Evolutionary conservation across 768 basidiomycete species (phyloP).

Genomic region (Pisolithus orientalis): DNA sequence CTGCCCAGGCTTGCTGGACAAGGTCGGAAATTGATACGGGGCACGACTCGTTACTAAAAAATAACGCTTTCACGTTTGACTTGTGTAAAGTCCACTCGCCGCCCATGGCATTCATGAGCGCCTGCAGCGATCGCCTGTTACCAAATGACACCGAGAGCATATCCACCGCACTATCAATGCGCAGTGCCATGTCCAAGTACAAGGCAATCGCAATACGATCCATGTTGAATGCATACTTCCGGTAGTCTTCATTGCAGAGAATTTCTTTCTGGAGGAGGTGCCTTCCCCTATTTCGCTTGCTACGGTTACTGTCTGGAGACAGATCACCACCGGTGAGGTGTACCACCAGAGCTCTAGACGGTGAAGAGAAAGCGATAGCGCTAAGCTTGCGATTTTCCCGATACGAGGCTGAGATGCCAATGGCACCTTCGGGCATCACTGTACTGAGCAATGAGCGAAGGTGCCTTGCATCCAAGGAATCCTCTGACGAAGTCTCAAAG

Average conservation of each 20-base stretch:
- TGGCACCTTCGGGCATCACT: conserved; percentile 5
- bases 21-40: conserved; percentile 1
- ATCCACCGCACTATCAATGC: conserved; percentile 34
- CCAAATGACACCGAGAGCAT: conserved; percentile 28
- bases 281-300: conserved; percentile 7
- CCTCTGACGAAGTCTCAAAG: conserved; percentile 22
- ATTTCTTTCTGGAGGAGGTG: conserved; percentile 26
- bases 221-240: conserved; percentile 40
- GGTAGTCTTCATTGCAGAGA: conserved; percentile 20
- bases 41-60: conserved; percentile 21
- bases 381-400: conserved; percentile 29
- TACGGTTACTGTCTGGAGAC: too few relatives aligned
- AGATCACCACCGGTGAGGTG: conserved; percentile 10
- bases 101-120: conserved; percentile 18
- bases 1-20: too few relatives aligned
- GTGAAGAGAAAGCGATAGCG: conserved; percentile 35
- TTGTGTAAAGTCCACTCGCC: conserved; percentile 15
- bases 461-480: neutral
- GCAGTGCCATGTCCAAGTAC: conserved; percentile 32
- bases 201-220: conserved; percentile 38
- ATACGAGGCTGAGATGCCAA: conserved; percentile 42
- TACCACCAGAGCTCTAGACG: conserved; percentile 30
- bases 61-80: conserved; percentile 21
- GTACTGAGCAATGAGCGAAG: conserved; percentile 28
- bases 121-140: conserved; percentile 28